These are phyloP conservation scores for Streptanthus diversifolius DNA, from an alignment of 345 rosid species.

Conservation along the genomic window DNA sequence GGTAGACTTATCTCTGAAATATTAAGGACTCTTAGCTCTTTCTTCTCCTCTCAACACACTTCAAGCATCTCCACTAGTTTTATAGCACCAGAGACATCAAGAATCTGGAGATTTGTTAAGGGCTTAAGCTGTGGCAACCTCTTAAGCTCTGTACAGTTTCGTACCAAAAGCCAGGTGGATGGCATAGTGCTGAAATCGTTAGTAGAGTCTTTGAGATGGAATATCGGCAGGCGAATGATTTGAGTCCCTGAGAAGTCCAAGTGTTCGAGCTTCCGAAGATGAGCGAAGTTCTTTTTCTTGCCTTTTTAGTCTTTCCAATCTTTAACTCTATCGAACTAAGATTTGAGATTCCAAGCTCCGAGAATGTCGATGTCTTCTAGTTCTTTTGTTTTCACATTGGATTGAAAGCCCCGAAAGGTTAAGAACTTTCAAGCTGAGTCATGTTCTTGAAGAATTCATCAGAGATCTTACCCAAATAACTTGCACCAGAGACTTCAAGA, in stretches of 20 bases:
- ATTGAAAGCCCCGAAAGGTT: conserved; percentile 44
- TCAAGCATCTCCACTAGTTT: conserved; percentile 30
- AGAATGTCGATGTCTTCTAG: conserved; percentile 56
- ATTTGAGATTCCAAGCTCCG: conserved; percentile 33
- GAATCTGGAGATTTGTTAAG: conserved; percentile 28
- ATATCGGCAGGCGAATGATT: conserved; percentile 41
- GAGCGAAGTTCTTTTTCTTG: conserved; percentile 36
- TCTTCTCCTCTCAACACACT: conserved; percentile 32
- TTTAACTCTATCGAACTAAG: conserved; percentile 26
- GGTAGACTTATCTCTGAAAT: conserved; percentile 40
- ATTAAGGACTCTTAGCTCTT: conserved; percentile 41
- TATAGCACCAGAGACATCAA: conserved; percentile 39
- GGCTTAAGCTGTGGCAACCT: conserved; percentile 30
- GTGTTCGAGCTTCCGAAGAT: conserved; percentile 35
- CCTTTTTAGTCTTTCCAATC: conserved; percentile 25
- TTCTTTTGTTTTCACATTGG: not conserved
- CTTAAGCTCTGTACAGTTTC: conserved; percentile 25
- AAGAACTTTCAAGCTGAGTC: conserved; percentile 41
- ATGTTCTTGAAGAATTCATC: conserved; percentile 31
- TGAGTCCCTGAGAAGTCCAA: conserved; percentile 43
- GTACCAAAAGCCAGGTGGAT: conserved; percentile 10
- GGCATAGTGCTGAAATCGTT: not conserved
- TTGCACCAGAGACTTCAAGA: conserved; percentile 58
- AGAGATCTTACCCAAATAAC: conserved; percentile 20
- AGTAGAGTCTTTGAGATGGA: conserved; percentile 13